A percentile compares a stretch with the other conserved stretches of the same genome.
These are phyloP conservation scores for Zymoseptoria crescenta DNA, from an alignment of 2,329 filamentous ascomycete species.

Conservation along the genomic window DNA sequence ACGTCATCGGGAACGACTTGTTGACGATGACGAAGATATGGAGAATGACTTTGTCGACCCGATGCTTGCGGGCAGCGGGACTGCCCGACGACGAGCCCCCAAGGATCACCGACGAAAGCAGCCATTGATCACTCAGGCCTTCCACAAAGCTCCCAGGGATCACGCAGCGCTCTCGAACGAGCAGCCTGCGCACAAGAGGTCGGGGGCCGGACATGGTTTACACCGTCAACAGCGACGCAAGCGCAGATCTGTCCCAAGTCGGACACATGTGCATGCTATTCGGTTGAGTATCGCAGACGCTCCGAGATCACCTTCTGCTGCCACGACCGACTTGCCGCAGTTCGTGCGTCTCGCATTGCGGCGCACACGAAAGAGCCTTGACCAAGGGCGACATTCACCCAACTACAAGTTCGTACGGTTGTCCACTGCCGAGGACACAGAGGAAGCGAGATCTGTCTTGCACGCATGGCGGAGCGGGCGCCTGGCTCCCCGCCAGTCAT, in stretches of 20 bases:
- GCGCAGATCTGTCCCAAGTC: too few species aligned
- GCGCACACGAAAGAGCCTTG: constrained; percentile 40
- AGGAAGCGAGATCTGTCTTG: constrained; percentile 45
- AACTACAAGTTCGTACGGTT: constrained; percentile 46
- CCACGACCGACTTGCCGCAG: constrained; percentile 31
- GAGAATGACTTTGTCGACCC: constrained; percentile 40
- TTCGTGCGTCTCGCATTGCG: constrained; percentile 52
- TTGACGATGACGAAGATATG: constrained; percentile 32
- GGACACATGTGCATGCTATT: constrained; percentile 13
- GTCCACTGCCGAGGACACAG: constrained; percentile 46
- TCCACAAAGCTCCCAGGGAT: constrained; percentile 10
- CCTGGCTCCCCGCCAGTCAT: constrained; percentile 7
- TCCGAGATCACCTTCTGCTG: constrained; percentile 27
- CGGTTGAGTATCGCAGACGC: constrained; percentile 46
- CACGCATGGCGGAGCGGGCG: constrained; percentile 45
- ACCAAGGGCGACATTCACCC: constrained; percentile 46
- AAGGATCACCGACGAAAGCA: background rate
- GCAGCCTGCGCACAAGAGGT: constrained; percentile 4
- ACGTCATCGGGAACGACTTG: constrained; percentile 4
- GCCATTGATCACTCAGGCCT: constrained; percentile 27
- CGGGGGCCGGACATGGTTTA: background rate
- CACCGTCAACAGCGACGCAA: background rate
- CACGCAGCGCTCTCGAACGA: constrained; percentile 17
- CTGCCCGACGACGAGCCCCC: background rate
- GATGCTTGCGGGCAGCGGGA: constrained; percentile 27